Percentiles rank a stretch among this genome's conserved stretches.
Evolutionary conservation across 257 asterid species (phyloP).

Genomic region (Verbena officinalis): DNA sequence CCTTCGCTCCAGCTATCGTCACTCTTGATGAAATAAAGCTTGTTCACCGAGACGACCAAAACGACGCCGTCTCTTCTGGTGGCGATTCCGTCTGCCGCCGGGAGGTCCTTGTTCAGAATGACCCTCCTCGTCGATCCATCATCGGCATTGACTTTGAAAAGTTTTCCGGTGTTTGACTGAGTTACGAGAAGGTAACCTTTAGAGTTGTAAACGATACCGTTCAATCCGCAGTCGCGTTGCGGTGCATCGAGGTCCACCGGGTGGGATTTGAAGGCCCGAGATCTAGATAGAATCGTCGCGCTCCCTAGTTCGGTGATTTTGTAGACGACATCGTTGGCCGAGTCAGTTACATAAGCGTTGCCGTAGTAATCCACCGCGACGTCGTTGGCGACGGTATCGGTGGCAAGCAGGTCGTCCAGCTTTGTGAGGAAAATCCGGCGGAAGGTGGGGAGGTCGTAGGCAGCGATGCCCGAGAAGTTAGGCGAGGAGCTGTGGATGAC

Average conservation of each 20-base stretch:
- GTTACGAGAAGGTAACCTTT: conserved; percentile 73
- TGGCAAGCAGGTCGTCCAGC: conserved; percentile 42
- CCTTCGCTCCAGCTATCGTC: conserved; percentile 83
- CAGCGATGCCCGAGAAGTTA: conserved; percentile 57
- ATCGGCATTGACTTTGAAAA: conserved; percentile 64
- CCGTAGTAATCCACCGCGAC: conserved; percentile 73
- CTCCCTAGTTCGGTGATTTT: conserved; percentile 59
- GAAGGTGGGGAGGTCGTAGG: conserved; percentile 55
- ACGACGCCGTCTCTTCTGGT: conserved; percentile 70
- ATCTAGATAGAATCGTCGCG: conserved; percentile 54
- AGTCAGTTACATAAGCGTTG: conserved; percentile 73
- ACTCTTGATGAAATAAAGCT: conserved; percentile 58
- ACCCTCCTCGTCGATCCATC: conserved; percentile 68
- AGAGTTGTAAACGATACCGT: conserved; percentile 63
- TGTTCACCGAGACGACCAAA: conserved; percentile 62
- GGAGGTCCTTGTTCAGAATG: conserved; percentile 48
- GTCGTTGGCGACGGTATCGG: conserved; percentile 49
- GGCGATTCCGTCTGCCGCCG: conserved; percentile 68
- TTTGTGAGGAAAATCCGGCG: conserved; percentile 52
- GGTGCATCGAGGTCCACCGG: conserved; percentile 34
- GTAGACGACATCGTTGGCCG: conserved; percentile 60
- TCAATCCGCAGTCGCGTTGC: conserved; percentile 48
- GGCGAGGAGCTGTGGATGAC: conserved; percentile 54
- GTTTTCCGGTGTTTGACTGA: conserved; percentile 69
- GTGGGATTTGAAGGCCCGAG: conserved; percentile 42